Evolutionary conservation across 345 rosid genomes (phyloP).

Genomic region (Eucalyptus fibrosa): DNA sequence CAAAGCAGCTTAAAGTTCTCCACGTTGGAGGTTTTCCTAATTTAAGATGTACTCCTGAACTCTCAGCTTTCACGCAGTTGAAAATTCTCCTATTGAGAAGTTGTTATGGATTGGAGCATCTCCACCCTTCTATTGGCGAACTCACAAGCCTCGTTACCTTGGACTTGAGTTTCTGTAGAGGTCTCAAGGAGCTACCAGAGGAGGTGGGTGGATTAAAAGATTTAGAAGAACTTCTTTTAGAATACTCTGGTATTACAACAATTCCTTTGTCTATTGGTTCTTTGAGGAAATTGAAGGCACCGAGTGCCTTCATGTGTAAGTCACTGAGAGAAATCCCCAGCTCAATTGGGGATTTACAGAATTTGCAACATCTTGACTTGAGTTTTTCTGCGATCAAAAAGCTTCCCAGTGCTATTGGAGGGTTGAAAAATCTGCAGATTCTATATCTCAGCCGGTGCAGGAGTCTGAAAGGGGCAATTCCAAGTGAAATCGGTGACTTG

Average conservation of each 20-base stretch:
- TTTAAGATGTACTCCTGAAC: not conserved
- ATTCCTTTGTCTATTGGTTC: too few species aligned
- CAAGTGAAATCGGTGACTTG: not conserved
- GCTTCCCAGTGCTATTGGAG: too few species aligned
- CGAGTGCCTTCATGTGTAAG: too few species aligned
- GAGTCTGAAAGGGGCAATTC: too few species aligned
- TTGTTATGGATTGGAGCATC: not conserved
- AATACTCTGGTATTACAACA: rapidly evolving
- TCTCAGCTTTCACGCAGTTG: not conserved
- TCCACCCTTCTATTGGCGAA: not conserved
- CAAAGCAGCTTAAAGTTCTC: not conserved
- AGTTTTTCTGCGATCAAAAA: too few species aligned
- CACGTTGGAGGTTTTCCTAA: rapidly evolving
- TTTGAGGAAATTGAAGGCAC: too few species aligned
- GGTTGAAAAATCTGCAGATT: too few species aligned
- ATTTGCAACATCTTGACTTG: rapidly evolving
- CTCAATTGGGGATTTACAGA: too few species aligned
- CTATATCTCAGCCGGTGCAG: rapidly evolving
- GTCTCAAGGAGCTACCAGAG: not conserved
- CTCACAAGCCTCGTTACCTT: not conserved
- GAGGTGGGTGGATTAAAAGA: too few species aligned
- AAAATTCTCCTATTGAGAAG: rapidly evolving
- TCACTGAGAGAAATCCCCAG: too few species aligned
- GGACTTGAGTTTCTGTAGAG: rapidly evolving
- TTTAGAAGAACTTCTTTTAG: too few species aligned